Conservation (phyloP, 768 basidiomycete species). For the Leucosporidium yakuticum region DNA sequence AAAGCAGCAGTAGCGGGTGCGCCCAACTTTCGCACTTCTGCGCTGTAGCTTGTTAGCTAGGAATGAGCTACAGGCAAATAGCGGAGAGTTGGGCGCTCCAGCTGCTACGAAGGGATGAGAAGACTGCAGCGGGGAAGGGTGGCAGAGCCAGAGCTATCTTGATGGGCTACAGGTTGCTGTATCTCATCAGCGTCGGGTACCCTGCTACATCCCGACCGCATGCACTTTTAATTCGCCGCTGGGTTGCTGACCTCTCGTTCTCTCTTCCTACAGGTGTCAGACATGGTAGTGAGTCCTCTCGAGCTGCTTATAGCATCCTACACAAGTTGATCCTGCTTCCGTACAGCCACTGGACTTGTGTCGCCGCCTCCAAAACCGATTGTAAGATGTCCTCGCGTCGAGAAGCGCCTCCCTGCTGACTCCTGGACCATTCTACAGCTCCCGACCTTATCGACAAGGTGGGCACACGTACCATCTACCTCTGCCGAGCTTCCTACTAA, state of each 20-base stretch:
- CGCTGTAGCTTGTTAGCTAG: background rate
- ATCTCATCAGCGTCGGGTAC: background rate
- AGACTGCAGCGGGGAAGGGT: too few species aligned
- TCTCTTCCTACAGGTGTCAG: background rate
- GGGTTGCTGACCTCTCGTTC: background rate
- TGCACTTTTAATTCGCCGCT: background rate
- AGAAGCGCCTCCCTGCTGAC: conserved; percentile 62
- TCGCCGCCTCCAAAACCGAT: background rate
- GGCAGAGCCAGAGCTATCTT: background rate
- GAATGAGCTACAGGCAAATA: background rate
- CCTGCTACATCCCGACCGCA: background rate
- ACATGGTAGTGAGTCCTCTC: conserved; percentile 6
- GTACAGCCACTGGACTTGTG: conserved; percentile 28
- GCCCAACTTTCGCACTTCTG: too few species aligned
- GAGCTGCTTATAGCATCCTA: background rate
- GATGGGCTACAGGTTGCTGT: background rate
- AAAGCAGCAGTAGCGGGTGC: too few species aligned
- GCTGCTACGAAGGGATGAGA: background rate
- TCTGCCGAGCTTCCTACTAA: conserved; percentile 50
- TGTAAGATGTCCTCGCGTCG: conserved; percentile 38
- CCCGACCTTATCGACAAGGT: conserved; percentile 53
- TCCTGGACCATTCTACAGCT: conserved; percentile 62
- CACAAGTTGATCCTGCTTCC: background rate
- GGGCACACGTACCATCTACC: background rate
- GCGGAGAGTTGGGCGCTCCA: too few species aligned